These are phyloP conservation scores for Stephania cephalantha DNA, from an alignment of 164 flowering plant genomes.

Conservation along the genomic window DNA sequence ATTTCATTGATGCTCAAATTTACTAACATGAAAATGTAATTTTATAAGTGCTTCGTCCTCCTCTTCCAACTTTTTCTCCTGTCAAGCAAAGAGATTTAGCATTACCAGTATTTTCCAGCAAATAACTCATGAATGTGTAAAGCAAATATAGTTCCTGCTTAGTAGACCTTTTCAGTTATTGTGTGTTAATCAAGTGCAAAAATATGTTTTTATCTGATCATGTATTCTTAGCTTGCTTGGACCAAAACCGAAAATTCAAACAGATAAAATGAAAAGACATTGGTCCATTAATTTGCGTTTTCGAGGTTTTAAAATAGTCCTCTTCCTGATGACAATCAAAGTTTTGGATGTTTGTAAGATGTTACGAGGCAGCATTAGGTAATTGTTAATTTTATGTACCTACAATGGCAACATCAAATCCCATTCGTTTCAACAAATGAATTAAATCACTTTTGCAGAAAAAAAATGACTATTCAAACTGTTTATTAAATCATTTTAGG, in stretches of 20 bases:
- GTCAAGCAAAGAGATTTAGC: constrained; percentile 11
- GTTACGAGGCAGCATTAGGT: background rate
- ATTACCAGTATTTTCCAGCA: background rate
- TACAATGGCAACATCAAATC: background rate
- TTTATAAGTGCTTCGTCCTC: too few relatives aligned
- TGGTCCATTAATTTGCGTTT: background rate
- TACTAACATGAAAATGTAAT: constrained; percentile 26
- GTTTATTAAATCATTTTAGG: background rate
- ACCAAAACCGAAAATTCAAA: too few relatives aligned
- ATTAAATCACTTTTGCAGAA: background rate
- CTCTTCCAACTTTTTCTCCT: constrained; percentile 5
- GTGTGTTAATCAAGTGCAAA: background rate
- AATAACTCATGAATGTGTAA: background rate
- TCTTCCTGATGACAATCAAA: background rate
- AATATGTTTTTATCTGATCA: too few relatives aligned
- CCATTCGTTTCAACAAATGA: background rate
- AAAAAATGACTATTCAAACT: background rate
- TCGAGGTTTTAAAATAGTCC: background rate
- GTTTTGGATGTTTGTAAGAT: background rate
- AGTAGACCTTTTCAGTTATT: too few relatives aligned
- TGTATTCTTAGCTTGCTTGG: too few relatives aligned
- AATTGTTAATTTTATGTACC: background rate
- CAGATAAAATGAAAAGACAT: too few relatives aligned
- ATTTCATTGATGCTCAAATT: background rate
- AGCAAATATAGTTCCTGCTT: background rate